Percentiles rank a stretch among this genome's conserved stretches.
Evolutionary conservation across 140 eudicot species (phyloP).

Genomic region (Stevia rebaudiana): DNA sequence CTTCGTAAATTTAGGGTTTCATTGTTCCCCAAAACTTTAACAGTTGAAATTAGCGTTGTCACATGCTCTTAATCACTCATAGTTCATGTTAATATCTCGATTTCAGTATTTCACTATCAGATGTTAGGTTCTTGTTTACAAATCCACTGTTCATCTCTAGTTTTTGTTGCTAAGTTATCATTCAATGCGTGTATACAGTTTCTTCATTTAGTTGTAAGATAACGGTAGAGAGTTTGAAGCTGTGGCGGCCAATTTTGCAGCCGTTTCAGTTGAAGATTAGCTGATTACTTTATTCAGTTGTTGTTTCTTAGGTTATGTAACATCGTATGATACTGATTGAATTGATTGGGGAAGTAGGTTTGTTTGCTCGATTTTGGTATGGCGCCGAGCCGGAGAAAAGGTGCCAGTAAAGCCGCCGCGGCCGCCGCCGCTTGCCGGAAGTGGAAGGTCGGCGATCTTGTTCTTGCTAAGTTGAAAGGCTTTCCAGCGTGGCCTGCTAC

Average conservation of each 20-base stretch:
- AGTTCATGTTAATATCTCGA: neutral
- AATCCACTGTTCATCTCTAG: neutral
- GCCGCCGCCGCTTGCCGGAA: slow-evolving; percentile 78
- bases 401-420: slow-evolving; percentile 69
- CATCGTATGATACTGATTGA: slow-evolving; percentile 21
- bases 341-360: slow-evolving; percentile 20
- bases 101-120: neutral
- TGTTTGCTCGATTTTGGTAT: slow-evolving; percentile 29
- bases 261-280: slow-evolving; percentile 9
- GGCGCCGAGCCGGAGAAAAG: slow-evolving; percentile 91
- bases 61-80: neutral
- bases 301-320: neutral
- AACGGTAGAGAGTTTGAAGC: slow-evolving; percentile 23
- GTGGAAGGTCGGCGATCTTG: slow-evolving; percentile 97
- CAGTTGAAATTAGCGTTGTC: slow-evolving; percentile 21
- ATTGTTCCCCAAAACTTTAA: neutral
- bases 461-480: slow-evolving; percentile 96
- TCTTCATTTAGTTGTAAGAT: slow-evolving; percentile 1
- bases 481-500: slow-evolving; percentile 99
- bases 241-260: slow-evolving; percentile 20
- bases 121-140: slow-evolving; percentile 5
- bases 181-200: slow-evolving; percentile 41
- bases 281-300: neutral
- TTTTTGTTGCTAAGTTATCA: slow-evolving; percentile 17
- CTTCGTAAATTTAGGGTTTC: slow-evolving; percentile 24